Evolutionary conservation across 2,329 filamentous ascomycete species (phyloP).

Genomic region (Pezicula rhizophila): DNA sequence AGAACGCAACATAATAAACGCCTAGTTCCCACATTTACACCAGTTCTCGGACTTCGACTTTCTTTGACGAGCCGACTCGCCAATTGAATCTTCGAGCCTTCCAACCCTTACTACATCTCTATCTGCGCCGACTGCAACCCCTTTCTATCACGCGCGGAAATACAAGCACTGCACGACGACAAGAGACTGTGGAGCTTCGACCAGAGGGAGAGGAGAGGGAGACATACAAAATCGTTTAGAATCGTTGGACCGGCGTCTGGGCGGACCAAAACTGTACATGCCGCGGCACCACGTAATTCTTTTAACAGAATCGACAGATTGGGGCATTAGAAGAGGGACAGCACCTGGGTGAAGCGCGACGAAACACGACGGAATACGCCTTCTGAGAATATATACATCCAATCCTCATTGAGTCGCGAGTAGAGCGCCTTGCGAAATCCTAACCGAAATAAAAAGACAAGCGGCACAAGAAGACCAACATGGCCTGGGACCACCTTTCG

Average conservation of each 20-base stretch:
- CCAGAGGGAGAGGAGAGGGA: no score
- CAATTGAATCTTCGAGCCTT: no score
- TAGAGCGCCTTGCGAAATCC: background rate
- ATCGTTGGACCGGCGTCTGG: background rate
- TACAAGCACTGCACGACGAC: no score
- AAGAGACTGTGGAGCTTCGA: no score
- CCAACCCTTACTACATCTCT: no score
- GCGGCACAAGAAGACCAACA: background rate
- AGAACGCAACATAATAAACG: no score
- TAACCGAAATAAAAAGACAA: background rate
- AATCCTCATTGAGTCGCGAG: background rate
- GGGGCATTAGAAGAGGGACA: slow-evolving; percentile 5
- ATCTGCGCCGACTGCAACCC: no score
- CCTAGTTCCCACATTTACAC: no score
- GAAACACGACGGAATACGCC: background rate
- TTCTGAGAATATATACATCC: background rate
- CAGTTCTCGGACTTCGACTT: no score
- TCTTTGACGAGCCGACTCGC: no score
- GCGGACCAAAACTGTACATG: background rate
- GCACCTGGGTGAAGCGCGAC: background rate
- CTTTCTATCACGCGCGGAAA: no score
- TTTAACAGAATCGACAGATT: slow-evolving; percentile 9
- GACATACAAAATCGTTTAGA: no score
- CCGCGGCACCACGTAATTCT: slow-evolving; percentile 1
- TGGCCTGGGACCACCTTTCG: slow-evolving; percentile 75